Base-by-base conservation (phyloP, 345 rosid species). In the Punica granatum region DNA sequence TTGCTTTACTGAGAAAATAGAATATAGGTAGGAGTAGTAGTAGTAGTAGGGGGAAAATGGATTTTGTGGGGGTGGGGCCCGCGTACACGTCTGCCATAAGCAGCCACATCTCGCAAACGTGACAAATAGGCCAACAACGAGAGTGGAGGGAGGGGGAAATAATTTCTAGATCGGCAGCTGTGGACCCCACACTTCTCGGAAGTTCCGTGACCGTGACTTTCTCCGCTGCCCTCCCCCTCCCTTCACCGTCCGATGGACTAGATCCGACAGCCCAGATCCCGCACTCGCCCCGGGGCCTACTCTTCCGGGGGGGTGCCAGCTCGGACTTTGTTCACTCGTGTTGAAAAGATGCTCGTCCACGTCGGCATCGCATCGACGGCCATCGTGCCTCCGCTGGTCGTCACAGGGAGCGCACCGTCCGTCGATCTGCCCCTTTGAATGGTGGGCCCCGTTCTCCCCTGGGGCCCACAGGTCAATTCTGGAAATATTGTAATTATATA, bases 181-280 rank as follows among this genome's bases (percentile, higher is more conserved):
- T 26, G 89, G 92, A 83, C 13, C 79, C 90, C 83, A 68, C 81
- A n/a, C 37, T 69, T 78, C 90, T 86, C 78, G 88, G 90, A 79
- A 82, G 89, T 82, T 84, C 93, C 88, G 89, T 84, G 92, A 86
- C 84, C 82, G 79, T 67, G 86, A 82, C 85, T 71, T 43, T 10
- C 78, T 73, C 72, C 62, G 54, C 70, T 64, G 46, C 64, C 26
- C 34, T 70, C n/a, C 0, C 30, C 51, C 6, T 19, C 81, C 68
- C 69, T 43, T 18, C 28, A 26, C 84, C 92, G 85, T 83, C 26
- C 44, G 63, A 68, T 33, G 26, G 1, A 3, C 18, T 0, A 0
- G 0, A 68, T 77, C 71, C 7, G 35, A 80, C 83, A 89, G 83
- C 9, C 32, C 36, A 64, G 48, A 82, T 75, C 33, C 21, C 68